Conservation (phyloP, 2,329 filamentous ascomycete genomes). For the Pseudogymnoascus sp. region DNA sequence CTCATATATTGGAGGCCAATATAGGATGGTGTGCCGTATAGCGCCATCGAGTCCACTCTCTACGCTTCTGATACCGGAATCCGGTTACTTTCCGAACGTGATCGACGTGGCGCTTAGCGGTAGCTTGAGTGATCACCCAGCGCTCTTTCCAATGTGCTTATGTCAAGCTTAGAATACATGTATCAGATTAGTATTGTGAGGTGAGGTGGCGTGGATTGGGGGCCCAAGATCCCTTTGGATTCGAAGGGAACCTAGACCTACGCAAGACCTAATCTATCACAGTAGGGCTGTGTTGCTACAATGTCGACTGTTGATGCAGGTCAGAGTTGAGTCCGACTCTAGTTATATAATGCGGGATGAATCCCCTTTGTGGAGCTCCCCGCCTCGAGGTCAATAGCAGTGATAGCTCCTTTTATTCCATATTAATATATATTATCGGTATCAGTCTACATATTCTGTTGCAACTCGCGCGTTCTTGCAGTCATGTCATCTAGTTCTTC, state of each 20-base stretch:
- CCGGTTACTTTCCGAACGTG: not conserved
- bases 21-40: not conserved
- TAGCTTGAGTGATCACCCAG: not conserved
- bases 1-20: not conserved
- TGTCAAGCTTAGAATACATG: constrained; percentile 3
- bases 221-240: not conserved
- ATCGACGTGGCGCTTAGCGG: not conserved
- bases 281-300: not conserved
- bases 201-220: not conserved
- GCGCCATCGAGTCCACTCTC: not conserved
- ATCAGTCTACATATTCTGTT: not conserved
- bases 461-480: not conserved
- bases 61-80: not conserved
- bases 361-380: not conserved
- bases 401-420: not conserved
- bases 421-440: not conserved
- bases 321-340: not conserved
- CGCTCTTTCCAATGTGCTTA: not conserved
- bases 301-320: not conserved
- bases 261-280: not conserved
- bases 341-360: not conserved
- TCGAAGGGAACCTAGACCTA: not conserved
- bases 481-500: not conserved
- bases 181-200: not conserved
- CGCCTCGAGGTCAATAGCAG: not conserved